A percentile compares a stretch with the other conserved stretches of the same genome.
phyloP scores from a whole-genome alignment of 371 early-diverging fungal genomes.

The Mucor racemosus region DNA sequence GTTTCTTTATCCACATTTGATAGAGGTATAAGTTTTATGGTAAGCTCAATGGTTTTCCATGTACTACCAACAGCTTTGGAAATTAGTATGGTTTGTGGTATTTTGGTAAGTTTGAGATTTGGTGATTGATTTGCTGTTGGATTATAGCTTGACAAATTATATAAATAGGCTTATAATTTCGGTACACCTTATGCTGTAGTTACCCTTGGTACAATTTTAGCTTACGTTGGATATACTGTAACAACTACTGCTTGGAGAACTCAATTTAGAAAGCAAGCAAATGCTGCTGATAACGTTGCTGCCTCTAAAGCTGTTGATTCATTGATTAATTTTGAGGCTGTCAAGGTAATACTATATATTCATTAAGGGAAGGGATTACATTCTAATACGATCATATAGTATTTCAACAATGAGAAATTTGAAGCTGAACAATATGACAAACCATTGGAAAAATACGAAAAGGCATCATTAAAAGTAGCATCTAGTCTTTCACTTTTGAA shows the following conservation, averaged over 20 bases:
- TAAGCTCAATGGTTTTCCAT: slow-evolving; percentile 93
- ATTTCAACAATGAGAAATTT: slow-evolving; percentile 89
- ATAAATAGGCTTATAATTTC: slow-evolving; percentile 72
- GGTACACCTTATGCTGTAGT: slow-evolving; percentile 86
- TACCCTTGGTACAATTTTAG: slow-evolving; percentile 82
- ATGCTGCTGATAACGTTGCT: slow-evolving; percentile 93
- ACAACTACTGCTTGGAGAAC: slow-evolving; percentile 86
- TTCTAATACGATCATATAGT: slow-evolving; percentile 41
- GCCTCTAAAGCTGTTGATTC: slow-evolving; percentile 93
- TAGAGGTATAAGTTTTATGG: slow-evolving; percentile 91
- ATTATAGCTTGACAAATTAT: background rate
- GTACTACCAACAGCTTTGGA: slow-evolving; percentile 93
- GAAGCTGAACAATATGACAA: slow-evolving; percentile 87
- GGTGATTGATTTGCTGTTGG: background rate
- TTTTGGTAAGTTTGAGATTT: slow-evolving; percentile 58
- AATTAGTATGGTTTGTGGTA: slow-evolving; percentile 92
- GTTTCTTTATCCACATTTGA: background rate
- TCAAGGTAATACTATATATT: slow-evolving; percentile 65
- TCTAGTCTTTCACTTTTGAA: slow-evolving; percentile 89
- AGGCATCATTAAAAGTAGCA: slow-evolving; percentile 87
- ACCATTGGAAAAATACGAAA: slow-evolving; percentile 86
- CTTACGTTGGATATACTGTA: slow-evolving; percentile 90
- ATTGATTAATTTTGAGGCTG: slow-evolving; percentile 93
- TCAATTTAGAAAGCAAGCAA: slow-evolving; percentile 88
- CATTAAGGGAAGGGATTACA: too few species aligned